Base-by-base conservation (phyloP, 2,329 filamentous ascomycete genomes). In the Aspergillus viridinutans region DNA sequence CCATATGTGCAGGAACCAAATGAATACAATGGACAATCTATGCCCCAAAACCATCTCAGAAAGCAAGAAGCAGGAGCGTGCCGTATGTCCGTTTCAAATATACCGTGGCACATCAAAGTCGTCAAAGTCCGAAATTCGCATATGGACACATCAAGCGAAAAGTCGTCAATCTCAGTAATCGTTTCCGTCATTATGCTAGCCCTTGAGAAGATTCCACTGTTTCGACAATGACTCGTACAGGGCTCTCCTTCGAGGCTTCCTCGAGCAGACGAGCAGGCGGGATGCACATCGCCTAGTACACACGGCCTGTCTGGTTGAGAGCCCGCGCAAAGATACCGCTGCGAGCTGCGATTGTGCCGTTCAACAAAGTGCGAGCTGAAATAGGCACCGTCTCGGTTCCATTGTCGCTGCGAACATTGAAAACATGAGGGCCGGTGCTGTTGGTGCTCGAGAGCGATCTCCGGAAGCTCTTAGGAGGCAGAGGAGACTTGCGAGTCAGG, bases 351-450 rank as follows among this genome's bases (percentile, higher is more conserved):
- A n/a, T 6, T 55, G 57, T 62, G 28, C 47, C 26, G 48, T 61
- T 61, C 43, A 53, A 20, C 17, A 56, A 45, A 48, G 38, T 56
- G 9, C 57, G 61, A 50, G 59, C 20, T 38, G 52, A 51, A 28
- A 45, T 38, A 23, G 38, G n/a, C n/a, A 50, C 53, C 40, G 35
- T 32, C 49, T 54, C 53, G 20, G 53, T 54, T 40, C 23, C 35
- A 28, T 59, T 58, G 20, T 52, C 8, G 26, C 51, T 47, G n/a
- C 58, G 53, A 50, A 57, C 48, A 23, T 29, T 23, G 28, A 42
- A 45, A 35, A 49, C 49, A 52, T 48, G 35, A 20, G 49, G 25
- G 47, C 28, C 32, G 28, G 52, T 12, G 25, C 49, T 52, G 29
- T 43, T 38, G 17, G 57, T 54, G 45, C 55, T 55, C 9, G 23